Conservation (phyloP, 2,329 filamentous ascomycete genomes). For the Rutstroemia sp. region DNA sequence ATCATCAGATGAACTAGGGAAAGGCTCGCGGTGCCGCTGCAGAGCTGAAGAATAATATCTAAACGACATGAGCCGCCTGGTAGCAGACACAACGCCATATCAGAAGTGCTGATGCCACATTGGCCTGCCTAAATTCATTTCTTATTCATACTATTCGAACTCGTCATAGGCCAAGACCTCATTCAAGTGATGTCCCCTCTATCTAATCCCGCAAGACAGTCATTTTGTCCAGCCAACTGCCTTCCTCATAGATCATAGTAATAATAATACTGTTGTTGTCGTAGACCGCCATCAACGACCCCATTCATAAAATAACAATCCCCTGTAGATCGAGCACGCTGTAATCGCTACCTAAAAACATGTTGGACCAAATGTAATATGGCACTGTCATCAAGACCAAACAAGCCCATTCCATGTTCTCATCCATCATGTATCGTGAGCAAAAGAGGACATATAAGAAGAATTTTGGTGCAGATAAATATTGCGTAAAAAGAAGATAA, state of each 20-base stretch:
- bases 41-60: too few relatives aligned
- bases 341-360: constrained; percentile 2
- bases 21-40: too few relatives aligned
- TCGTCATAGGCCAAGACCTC: too few relatives aligned
- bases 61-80: too few relatives aligned
- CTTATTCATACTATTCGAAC: too few relatives aligned
- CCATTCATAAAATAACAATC: constrained; percentile 2
- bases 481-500: neutral
- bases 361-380: neutral
- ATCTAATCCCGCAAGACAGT: too few relatives aligned
- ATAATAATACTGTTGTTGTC: neutral
- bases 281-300: neutral
- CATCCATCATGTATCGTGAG: constrained; percentile 3
- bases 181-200: too few relatives aligned
- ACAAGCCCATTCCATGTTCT: neutral
- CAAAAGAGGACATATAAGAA: neutral
- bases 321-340: neutral
- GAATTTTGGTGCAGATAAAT: constrained; percentile 3
- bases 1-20: too few relatives aligned
- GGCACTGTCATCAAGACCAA: constrained; percentile 6
- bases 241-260: constrained; percentile 2
- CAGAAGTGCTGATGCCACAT: too few relatives aligned
- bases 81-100: too few relatives aligned
- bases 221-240: too few relatives aligned
- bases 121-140: too few relatives aligned